A percentile compares a stretch with the other conserved stretches of the same genome.
Evolutionary conservation across 768 basidiomycete species (phyloP).

Genomic region (Auricularia sp.): DNA sequence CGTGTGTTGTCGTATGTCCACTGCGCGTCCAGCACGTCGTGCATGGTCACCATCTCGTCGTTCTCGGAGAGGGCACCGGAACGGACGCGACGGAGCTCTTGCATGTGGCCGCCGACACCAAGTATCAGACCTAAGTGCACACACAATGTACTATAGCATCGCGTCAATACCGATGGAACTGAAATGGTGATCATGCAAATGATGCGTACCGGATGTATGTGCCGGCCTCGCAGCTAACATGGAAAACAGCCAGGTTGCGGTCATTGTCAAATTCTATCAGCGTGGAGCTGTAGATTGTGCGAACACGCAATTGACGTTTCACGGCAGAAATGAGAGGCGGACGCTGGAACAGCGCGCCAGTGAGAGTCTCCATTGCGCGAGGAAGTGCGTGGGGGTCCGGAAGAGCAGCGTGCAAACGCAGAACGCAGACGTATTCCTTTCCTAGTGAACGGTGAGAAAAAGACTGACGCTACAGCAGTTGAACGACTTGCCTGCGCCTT

Average conservation of each 20-base stretch:
- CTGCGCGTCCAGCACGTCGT: conserved; percentile 97
- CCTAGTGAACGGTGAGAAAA: conserved; percentile 26
- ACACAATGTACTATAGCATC: conserved; percentile 72
- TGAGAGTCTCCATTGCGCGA: conserved; percentile 90
- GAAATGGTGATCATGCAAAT: background rate
- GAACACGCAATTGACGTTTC: conserved; percentile 92
- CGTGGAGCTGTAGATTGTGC: conserved; percentile 94
- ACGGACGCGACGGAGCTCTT: conserved; percentile 88
- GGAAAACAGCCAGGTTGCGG: conserved; percentile 92
- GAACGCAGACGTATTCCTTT: conserved; percentile 96
- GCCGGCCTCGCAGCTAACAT: conserved; percentile 98
- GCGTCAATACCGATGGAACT: background rate
- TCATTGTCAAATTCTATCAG: conserved; percentile 96
- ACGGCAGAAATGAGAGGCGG: conserved; percentile 98
- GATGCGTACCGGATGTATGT: conserved; percentile 28
- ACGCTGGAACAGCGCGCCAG: conserved; percentile 96
- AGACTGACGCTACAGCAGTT: conserved; percentile 15
- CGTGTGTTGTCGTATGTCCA: conserved; percentile 97
- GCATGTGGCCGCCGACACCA: conserved; percentile 99
- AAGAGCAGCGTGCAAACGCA: conserved; percentile 80
- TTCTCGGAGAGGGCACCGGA: conserved; percentile 96
- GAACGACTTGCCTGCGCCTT: conserved; percentile 70
- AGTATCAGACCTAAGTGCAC: conserved; percentile 90
- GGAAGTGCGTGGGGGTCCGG: conserved; percentile 77
- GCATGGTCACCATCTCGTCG: conserved; percentile 98